Base-by-base conservation (phyloP, 176 grass and related monocot species). In the Paspalum vaginatum region DNA sequence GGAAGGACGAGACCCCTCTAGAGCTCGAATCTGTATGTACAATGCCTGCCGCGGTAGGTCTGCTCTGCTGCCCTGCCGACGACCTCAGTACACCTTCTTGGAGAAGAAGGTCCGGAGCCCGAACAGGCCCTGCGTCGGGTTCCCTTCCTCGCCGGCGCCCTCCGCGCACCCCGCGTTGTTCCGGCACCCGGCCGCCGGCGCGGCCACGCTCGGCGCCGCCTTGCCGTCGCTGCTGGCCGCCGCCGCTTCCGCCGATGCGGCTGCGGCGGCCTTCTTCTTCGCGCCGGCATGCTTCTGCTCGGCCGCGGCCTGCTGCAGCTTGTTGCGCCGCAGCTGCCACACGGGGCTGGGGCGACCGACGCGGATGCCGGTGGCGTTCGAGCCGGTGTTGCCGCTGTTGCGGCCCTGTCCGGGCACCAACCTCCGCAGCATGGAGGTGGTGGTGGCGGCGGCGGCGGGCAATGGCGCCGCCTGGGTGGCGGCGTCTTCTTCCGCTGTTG, bases 41-140 rank as follows among this genome's bases (percentile, higher is more conserved):
- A 89, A 41, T 65, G 20, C 4, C 2, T 52, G 78, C 3, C 40
- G 11, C 17, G 15, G 43, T 24, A 26, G 25, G n/a, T 14, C 0
- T 38, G 49, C 4, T 8, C 22, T 1, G n/a, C n/a, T n/a, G n/a
- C n/a, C n/a, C n/a, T n/a, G n/a, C n/a, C n/a, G n/a, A n/a, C n/a
- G n/a, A n/a, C n/a, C n/a, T n/a, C n/a, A 97, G 87, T 87, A 83
- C 52, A 93, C 90, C 92, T 95, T 95, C 96, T 95, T 95, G 78
- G 92, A 93, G 86, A 99, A 99, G 74, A 95, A 93, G 25, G 96
- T 90, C 72, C 87, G 83, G 44, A 99, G 87, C 11, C 84, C 93
- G 76, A 95, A 91, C 21, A 88, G 85, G 38, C 81, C 82, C 57
- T 71, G 69, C 77, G 81, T 68, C 22, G 78, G 68, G 17, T 55